phyloP scores from a whole-genome alignment of 345 rosid genomes.

The Dipteronia sinensis region DNA sequence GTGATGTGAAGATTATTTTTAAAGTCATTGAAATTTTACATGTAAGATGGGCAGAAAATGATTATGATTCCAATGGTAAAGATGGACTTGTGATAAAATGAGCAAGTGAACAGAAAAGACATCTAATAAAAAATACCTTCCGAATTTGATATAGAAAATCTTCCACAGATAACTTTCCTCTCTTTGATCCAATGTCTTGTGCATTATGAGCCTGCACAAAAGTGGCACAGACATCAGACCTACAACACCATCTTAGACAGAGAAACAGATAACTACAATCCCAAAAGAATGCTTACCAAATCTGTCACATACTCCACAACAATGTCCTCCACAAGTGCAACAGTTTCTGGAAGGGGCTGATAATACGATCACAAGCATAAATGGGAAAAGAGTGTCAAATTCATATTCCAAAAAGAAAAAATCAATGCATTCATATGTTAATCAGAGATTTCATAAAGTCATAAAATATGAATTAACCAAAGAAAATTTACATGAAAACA shows the following conservation, averaged over 20 bases:
- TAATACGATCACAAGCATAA: slow-evolving; percentile 17
- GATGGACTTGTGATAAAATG: neutral
- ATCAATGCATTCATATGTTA: neutral
- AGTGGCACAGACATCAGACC: neutral
- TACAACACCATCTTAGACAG: slow-evolving; percentile 4
- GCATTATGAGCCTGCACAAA: slow-evolving; percentile 76
- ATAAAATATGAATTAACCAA: neutral
- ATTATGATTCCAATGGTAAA: neutral
- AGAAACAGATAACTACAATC: neutral
- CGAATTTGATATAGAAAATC: slow-evolving; percentile 82
- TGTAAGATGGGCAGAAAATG: neutral
- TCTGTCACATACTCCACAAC: slow-evolving; percentile 90
- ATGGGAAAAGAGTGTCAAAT: neutral
- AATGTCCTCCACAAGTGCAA: slow-evolving; percentile 91
- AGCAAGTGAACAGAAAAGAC: neutral
- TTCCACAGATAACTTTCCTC: slow-evolving; percentile 82
- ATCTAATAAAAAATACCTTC: slow-evolving; percentile 51
- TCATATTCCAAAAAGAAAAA: neutral
- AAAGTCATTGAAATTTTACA: neutral
- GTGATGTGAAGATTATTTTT: neutral
- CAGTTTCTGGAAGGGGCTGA: slow-evolving; percentile 94
- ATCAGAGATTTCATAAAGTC: neutral
- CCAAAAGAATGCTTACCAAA: slow-evolving; percentile 51
- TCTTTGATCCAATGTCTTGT: slow-evolving; percentile 80
- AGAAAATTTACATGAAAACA: neutral